Evolutionary conservation across 192 early-diverging fungal species (phyloP), one percentile per base, ranked within the genome.

Genomic region (Coemansia umbellata): DNA sequence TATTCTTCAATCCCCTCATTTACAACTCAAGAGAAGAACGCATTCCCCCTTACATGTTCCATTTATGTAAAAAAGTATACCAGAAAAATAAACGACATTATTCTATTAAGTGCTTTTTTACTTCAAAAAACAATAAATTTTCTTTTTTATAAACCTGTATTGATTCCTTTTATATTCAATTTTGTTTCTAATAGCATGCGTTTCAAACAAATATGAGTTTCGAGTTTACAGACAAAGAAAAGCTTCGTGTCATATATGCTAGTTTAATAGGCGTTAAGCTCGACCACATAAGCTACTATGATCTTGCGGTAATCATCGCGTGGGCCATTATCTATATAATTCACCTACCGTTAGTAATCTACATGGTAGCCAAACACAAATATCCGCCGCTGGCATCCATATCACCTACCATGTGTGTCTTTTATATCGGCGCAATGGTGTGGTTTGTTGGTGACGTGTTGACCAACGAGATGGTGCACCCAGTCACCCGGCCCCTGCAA

Each of bases 401-500:
- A 13, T 39, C 65, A 5, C 4, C 33, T 1, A 10, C 60, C 0
- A 44, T 66, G 39, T 27, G 36, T 1, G 1, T 60, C 0, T 15
- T 67, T 3, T 47, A 54, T n/a, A 3, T 63, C 9, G 27, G 37
- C 3, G 49, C 60, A 8, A 19, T 68, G 1, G 17, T 69, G 11
- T 73, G 62, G 58, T 78, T 54, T 51, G 33, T 69, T 26, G 69
- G 76, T 26, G 76, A 73, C 37, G 40, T 68, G 13, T 23, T 32
- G 0, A 33, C 70, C 18, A 61, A 73, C 39, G 61, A 61, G 10
- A 35, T 78, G 55, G 27, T 72, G 1, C 69, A 72, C 19, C 43
- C 43, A 14, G 11, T 35, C 13, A 48, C 17, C 21, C 17, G 19
- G 3, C 41, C 44, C 8, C 28, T 66, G 1, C 3, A 8, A 14